phyloP scores from a whole-genome alignment of 1,284 basidiomycete species.

The Cutaneotrichosporon dermatis region DNA sequence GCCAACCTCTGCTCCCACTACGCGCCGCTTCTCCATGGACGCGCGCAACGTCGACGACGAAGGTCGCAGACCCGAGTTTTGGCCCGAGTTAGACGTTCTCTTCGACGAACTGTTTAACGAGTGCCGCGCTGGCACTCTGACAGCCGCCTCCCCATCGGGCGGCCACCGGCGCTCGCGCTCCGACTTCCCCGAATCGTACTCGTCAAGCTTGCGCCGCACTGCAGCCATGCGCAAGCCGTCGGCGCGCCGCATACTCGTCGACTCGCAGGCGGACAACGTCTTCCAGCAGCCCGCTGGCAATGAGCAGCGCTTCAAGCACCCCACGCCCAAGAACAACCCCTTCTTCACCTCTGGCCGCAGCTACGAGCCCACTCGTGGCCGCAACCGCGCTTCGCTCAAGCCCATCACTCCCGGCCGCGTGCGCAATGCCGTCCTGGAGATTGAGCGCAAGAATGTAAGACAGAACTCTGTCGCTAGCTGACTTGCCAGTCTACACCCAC shows the following conservation, averaged over 20 bases:
- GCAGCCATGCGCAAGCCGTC: neutral
- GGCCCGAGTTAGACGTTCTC: constrained; percentile 13
- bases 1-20: neutral
- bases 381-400: neutral
- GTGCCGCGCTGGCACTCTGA: neutral
- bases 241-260: neutral
- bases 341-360: constrained; percentile 21
- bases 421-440: constrained; percentile 15
- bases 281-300: no score
- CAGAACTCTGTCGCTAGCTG: neutral
- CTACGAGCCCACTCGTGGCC: constrained; percentile 10
- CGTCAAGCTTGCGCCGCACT: neutral
- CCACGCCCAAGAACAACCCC: constrained; percentile 2
- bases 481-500: constrained; percentile 1
- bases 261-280: neutral
- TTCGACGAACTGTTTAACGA: constrained; percentile 20
- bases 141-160: neutral
- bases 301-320: neutral
- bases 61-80: neutral
- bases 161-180: neutral
- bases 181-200: neutral
- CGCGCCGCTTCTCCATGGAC: neutral
- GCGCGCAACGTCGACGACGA: neutral
- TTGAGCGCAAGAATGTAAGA: constrained; percentile 2
- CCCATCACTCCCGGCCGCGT: constrained; percentile 9